Evolutionary conservation across 345 rosid species (phyloP).

Genomic region (Acer negundo): DNA sequence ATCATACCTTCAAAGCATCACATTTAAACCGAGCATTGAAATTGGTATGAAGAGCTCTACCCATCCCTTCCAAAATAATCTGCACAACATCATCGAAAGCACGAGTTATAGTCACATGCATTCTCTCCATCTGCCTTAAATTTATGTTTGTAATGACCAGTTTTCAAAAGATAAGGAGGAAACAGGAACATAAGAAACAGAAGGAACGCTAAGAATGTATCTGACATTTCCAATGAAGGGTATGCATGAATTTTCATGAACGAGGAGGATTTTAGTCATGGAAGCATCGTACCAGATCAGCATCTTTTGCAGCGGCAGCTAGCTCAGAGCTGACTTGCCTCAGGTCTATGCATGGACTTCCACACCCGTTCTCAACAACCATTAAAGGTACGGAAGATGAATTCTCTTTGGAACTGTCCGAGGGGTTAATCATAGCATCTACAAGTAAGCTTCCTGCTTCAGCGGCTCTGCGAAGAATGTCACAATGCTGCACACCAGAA

Average conservation of each 20-base stretch:
- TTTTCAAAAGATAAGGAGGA: background rate
- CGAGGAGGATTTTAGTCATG: conserved; percentile 10
- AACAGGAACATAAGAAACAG: background rate
- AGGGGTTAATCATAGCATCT: conserved; percentile 77
- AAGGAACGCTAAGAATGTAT: too few relatives aligned
- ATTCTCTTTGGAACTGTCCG: conserved; percentile 63
- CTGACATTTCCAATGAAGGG: background rate
- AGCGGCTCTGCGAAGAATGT: conserved; percentile 93
- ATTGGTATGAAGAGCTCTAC: conserved; percentile 94
- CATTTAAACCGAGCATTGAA: conserved; percentile 80
- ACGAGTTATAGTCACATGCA: conserved; percentile 4
- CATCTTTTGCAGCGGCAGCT: conserved; percentile 89
- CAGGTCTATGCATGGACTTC: conserved; percentile 97
- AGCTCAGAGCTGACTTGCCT: conserved; percentile 99
- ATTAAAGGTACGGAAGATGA: conserved; percentile 78
- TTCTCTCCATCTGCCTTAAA: background rate
- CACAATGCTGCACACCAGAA: conserved; percentile 69
- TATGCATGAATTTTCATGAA: background rate
- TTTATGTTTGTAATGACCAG: background rate
- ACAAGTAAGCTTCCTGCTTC: conserved; percentile 94
- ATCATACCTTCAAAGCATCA: conserved; percentile 80
- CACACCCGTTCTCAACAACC: conserved; percentile 99
- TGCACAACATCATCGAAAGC: conserved; percentile 28
- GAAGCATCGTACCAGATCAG: conserved; percentile 76
- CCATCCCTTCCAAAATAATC: conserved; percentile 98